Percentiles rank a stretch among this genome's conserved stretches.
These are phyloP conservation scores for Chlamydomonas urium DNA, from an alignment of 139 green algal genomes.

Conservation along the genomic window DNA sequence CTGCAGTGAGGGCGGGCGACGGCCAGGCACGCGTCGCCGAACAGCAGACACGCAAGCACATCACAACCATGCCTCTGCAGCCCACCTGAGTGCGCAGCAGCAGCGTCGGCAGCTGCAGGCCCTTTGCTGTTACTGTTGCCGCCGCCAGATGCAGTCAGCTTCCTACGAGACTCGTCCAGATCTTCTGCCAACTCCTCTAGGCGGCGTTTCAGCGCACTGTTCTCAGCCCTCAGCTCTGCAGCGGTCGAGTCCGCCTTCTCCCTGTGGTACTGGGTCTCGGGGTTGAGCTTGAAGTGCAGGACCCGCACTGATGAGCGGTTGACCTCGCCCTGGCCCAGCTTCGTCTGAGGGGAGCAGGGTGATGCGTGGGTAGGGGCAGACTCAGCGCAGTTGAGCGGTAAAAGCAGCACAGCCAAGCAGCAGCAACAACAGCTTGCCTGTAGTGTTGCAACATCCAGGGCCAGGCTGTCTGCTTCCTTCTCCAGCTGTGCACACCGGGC, in stretches of 20 bases:
- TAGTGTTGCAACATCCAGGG: conserved; percentile 1
- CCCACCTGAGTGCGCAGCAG: not conserved
- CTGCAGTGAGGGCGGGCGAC: too few relatives aligned
- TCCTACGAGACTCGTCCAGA: not conserved
- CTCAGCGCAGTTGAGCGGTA: too few relatives aligned
- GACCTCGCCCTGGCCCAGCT: conserved; percentile 64
- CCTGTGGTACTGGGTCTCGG: conserved; percentile 14
- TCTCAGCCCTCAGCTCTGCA: conserved; percentile 38
- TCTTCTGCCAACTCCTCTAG: conserved; percentile 8
- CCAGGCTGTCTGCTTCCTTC: conserved; percentile 10
- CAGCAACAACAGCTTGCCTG: too few relatives aligned
- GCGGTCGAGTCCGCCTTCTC: conserved; percentile 16
- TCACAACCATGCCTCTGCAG: too few relatives aligned
- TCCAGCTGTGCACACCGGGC: conserved; percentile 8
- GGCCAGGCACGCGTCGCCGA: too few relatives aligned
- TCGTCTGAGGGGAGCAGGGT: conserved; percentile 33
- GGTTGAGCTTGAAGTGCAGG: conserved; percentile 58
- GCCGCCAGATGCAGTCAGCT: conserved; percentile 15
- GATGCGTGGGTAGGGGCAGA: not conserved
- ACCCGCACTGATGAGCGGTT: conserved; percentile 50
- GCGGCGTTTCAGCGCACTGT: conserved; percentile 4
- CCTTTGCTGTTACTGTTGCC: too few relatives aligned
- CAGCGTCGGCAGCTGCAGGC: not conserved
- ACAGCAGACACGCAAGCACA: not conserved
- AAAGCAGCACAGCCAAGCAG: too few relatives aligned